Evolutionary conservation across 306 rosid species (phyloP).

Genomic region (Trifolium repens): DNA sequence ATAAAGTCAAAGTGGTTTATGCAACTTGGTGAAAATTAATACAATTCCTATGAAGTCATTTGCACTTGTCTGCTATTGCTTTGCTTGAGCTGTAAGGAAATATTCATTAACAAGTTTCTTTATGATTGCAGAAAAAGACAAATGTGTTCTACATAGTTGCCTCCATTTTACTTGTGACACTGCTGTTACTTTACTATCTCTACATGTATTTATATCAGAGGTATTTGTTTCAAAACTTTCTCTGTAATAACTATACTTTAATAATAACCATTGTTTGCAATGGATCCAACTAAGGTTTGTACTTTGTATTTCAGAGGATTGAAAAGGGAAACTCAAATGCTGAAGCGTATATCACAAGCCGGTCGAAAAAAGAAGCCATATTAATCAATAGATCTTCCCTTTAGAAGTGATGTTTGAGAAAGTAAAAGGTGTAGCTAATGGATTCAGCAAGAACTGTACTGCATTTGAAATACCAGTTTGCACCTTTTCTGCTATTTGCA

Average conservation of each 20-base stretch:
- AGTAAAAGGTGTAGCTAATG: constrained; percentile 21
- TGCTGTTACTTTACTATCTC: constrained; percentile 63
- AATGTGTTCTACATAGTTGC: constrained; percentile 57
- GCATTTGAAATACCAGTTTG: constrained; percentile 12
- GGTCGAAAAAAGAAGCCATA: constrained; percentile 73
- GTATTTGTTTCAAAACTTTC: constrained; percentile 46
- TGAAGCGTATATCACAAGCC: constrained; percentile 62
- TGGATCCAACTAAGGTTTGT: constrained; percentile 23
- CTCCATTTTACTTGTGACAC: constrained; percentile 57
- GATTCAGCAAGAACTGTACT: constrained; percentile 11
- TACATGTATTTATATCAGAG: constrained; percentile 68
- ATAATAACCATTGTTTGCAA: constrained; percentile 20
- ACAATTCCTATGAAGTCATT: constrained; percentile 14
- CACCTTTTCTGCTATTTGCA: constrained; percentile 34
- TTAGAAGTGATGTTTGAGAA: constrained; percentile 20
- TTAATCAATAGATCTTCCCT: constrained; percentile 36
- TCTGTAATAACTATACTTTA: constrained; percentile 21
- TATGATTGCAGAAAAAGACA: constrained; percentile 57
- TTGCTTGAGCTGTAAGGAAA: constrained; percentile 9
- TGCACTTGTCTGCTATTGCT: background rate
- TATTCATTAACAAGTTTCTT: constrained; percentile 26
- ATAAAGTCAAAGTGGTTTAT: too few species aligned
- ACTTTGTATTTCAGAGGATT: constrained; percentile 61
- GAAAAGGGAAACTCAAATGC: constrained; percentile 53
- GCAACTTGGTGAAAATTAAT: too few species aligned